Conservation (phyloP, 352 stramenopile genomes). For the Globisporangium irregulare region DNA sequence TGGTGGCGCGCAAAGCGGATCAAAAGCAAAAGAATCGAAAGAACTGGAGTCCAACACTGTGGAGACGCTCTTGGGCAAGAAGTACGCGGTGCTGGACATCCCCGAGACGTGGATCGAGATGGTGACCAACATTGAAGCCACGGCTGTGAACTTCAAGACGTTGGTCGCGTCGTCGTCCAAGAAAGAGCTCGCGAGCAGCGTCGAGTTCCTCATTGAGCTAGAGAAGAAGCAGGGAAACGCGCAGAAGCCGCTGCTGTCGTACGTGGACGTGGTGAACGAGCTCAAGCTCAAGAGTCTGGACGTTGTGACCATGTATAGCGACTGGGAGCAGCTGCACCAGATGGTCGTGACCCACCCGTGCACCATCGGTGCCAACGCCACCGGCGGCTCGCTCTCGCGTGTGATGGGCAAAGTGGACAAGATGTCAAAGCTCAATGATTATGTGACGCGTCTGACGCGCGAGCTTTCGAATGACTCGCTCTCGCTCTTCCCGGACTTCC, state of each 20-base stretch:
- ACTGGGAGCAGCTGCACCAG: constrained; percentile 59
- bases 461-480: constrained; percentile 89
- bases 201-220: constrained; percentile 74
- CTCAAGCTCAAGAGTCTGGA: constrained; percentile 83
- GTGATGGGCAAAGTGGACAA: constrained; percentile 72
- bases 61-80: constrained; percentile 57
- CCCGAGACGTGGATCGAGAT: constrained; percentile 78
- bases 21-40: constrained; percentile 29
- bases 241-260: constrained; percentile 42
- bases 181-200: constrained; percentile 67
- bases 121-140: constrained; percentile 43
- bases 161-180: constrained; percentile 60
- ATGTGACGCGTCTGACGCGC: constrained; percentile 50
- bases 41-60: constrained; percentile 54
- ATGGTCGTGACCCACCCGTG: constrained; percentile 53
- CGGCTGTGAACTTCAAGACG: constrained; percentile 55
- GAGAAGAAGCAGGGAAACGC: constrained; percentile 63
- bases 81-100: constrained; percentile 70
- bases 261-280: constrained; percentile 69
- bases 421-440: constrained; percentile 69
- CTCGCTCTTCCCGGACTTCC: constrained; percentile 96
- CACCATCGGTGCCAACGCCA: constrained; percentile 20
- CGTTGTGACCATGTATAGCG: constrained; percentile 56
- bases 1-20: constrained; percentile 24
- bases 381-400: constrained; percentile 24